phyloP scores from a whole-genome alignment of 2,329 filamentous ascomycete species.

The Huntiella abstrusa region DNA sequence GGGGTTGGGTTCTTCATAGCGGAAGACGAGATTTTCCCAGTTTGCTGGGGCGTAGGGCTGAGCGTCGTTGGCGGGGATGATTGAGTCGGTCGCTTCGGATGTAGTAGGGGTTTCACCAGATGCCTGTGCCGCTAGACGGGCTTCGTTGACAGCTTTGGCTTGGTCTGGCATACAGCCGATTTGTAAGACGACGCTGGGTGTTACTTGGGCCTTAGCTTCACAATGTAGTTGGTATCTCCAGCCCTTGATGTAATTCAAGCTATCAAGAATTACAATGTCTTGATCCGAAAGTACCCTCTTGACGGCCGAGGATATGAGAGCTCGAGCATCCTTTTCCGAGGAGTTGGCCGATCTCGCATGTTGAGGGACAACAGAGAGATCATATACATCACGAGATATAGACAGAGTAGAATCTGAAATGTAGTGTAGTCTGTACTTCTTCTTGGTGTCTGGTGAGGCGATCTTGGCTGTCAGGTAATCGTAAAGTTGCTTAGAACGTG shows the following conservation, averaged over 20 bases:
- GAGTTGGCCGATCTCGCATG: constrained; percentile 52
- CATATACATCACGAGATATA: constrained; percentile 53
- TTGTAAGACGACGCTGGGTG: constrained; percentile 56
- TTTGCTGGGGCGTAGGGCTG: constrained; percentile 36
- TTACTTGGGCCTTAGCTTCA: constrained; percentile 63
- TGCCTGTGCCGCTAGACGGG: constrained; percentile 22
- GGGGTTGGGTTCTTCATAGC: constrained; percentile 72
- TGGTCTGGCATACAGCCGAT: constrained; percentile 36
- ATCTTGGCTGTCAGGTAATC: constrained; percentile 43
- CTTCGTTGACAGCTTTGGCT: constrained; percentile 40
- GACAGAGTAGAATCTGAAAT: constrained; percentile 55
- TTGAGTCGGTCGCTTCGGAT: constrained; percentile 3
- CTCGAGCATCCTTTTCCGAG: constrained; percentile 65
- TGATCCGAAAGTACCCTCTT: constrained; percentile 54
- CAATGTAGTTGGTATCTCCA: constrained; percentile 76
- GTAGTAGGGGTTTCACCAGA: not conserved
- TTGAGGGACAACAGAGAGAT: constrained; percentile 33
- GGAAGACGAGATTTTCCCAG: constrained; percentile 63
- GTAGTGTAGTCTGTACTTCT: constrained; percentile 48
- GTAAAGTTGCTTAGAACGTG: constrained; percentile 46
- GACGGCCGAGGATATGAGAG: constrained; percentile 56
- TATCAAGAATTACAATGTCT: constrained; percentile 64
- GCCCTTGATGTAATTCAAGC: constrained; percentile 76
- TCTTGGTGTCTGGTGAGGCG: constrained; percentile 18
- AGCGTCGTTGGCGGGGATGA: constrained; percentile 13